Evolutionary conservation across 169 alveolate genomes (phyloP).

Genomic region (Theileria equi): DNA sequence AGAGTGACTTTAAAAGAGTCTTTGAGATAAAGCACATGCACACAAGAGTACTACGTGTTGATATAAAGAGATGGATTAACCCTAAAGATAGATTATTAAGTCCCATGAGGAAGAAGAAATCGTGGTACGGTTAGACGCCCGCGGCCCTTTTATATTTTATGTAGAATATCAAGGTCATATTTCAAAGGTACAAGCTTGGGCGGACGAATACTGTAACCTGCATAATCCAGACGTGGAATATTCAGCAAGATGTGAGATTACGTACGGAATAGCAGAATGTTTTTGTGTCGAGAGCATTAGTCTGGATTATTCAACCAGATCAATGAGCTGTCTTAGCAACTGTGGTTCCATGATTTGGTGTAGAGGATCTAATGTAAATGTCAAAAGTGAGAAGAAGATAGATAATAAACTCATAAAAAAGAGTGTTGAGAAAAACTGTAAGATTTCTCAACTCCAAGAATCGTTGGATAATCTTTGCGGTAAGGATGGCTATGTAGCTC

Average conservation of each 20-base stretch:
- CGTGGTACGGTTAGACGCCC: too few relatives aligned
- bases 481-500: conserved; percentile 4
- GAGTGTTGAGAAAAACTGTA: conserved; percentile 1
- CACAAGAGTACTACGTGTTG: too few relatives aligned
- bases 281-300: conserved; percentile 20
- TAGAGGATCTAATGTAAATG: not conserved
- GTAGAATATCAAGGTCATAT: too few relatives aligned
- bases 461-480: conserved; percentile 29
- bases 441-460: conserved; percentile 21
- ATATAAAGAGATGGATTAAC: too few relatives aligned
- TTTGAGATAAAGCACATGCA: too few relatives aligned
- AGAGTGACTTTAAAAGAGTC: too few relatives aligned
- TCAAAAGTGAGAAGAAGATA: not conserved
- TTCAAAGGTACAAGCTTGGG: conserved; percentile 19
- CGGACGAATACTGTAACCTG: conserved; percentile 8
- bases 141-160: too few relatives aligned
- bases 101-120: too few relatives aligned
- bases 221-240: not conserved
- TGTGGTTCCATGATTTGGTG: conserved; percentile 24
- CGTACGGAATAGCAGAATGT: conserved; percentile 1
- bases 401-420: not conserved
- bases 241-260: conserved; percentile 10
- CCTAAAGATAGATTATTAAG: too few relatives aligned
- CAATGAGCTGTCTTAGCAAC: conserved; percentile 16
- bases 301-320: conserved; percentile 5